Evolutionary conservation across 2,329 filamentous ascomycete species (phyloP), one percentile per base, ranked within the genome.

Genomic region (Tolypocladium album): DNA sequence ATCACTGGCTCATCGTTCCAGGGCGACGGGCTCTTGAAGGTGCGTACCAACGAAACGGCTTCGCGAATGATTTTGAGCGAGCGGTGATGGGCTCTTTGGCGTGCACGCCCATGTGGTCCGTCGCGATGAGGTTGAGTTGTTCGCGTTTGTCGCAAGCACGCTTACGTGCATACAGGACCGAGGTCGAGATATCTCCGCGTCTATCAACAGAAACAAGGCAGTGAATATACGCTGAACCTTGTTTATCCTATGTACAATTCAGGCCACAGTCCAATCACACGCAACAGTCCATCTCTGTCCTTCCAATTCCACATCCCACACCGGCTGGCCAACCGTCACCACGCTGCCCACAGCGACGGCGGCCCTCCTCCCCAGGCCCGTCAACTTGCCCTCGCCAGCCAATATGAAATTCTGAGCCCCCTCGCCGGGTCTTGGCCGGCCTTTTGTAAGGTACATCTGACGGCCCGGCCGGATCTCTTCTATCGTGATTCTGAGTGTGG

Each of bases 291-390:
- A 77, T 24, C 58, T 56, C 34, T 69, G 61, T 1, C 67, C 72
- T 8, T 70, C 68, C 38, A 77, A 59, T 40, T 69, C 63, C 36
- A 76, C 66, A 42, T 76, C 72, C 75, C 75, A 77, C 15, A 70
- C 67, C 20, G 74, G 74, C 61, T 70, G 69, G 42, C 70, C 69
- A n/a, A 76, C 60, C 17, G 68, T 56, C 13, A 77, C 66, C 53
- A 69, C 64, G 56, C 68, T 70, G 1, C 74, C 74, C 9, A 66
- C 58, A 7, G 50, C 52, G 13, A 75, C 64, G 5, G 58, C 62
- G 3, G 66, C 71, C 45, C 67, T 67, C 43, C 64, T 66, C 6
- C 68, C 73, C 55, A 76, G 61, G 0, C 74, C 74, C 3, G 72
- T 73, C 65, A 75, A 52, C 57, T 64, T 70, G 2, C 74, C 75